Evolutionary conservation across 441 rosid species (phyloP).

Genomic region (Syzygium malaccense): DNA sequence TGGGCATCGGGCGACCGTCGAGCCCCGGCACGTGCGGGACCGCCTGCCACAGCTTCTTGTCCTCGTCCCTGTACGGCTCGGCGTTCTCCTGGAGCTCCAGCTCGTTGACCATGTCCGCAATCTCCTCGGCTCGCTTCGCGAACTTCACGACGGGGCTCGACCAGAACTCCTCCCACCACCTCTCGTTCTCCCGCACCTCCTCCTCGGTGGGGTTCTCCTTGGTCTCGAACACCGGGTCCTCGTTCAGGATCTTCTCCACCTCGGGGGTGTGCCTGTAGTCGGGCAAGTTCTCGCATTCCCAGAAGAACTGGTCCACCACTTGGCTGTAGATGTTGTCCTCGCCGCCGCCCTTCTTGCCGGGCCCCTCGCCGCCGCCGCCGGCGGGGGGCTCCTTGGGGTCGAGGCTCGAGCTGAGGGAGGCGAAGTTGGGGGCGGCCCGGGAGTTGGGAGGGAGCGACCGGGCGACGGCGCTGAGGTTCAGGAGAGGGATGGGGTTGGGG

Average conservation of each 20-base stretch:
- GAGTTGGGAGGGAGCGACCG: not conserved
- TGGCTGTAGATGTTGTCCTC: constrained; percentile 29
- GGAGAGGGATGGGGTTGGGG: constrained; percentile 44
- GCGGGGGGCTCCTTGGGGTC: constrained; percentile 4
- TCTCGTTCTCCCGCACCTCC: constrained; percentile 58
- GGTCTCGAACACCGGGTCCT: constrained; percentile 48
- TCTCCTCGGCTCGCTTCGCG: constrained; percentile 52
- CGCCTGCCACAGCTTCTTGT: constrained; percentile 61
- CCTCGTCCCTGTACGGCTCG: constrained; percentile 58
- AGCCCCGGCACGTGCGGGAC: constrained; percentile 65
- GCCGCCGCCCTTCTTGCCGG: constrained; percentile 30
- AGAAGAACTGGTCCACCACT: constrained; percentile 56
- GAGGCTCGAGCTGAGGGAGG: constrained; percentile 38
- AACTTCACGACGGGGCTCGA: constrained; percentile 63
- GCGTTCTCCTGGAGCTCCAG: constrained; percentile 52
- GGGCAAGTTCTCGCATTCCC: constrained; percentile 71
- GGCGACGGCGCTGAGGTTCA: constrained; percentile 28
- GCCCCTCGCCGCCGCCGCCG: constrained; percentile 11
- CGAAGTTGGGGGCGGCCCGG: constrained; percentile 30
- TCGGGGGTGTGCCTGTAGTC: constrained; percentile 69
- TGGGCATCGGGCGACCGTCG: constrained; percentile 87
- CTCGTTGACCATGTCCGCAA: constrained; percentile 49
- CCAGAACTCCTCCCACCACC: constrained; percentile 54
- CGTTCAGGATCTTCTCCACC: constrained; percentile 54
- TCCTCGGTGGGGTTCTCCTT: constrained; percentile 62